Evolutionary conservation across 805 yeast species (phyloP).

Genomic region (Ogataea pini): DNA sequence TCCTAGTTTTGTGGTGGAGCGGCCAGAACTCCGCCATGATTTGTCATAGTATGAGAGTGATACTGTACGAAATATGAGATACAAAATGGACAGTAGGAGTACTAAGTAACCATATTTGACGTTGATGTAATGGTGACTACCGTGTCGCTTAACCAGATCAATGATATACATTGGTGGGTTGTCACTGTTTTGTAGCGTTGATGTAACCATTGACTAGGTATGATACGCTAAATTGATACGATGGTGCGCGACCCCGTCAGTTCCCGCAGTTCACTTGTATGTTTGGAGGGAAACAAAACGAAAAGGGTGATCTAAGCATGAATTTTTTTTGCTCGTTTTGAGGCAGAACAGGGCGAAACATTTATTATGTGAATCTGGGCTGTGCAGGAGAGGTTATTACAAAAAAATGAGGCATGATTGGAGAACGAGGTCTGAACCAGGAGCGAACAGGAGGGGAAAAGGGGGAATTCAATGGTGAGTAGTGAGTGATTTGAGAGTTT

Average conservation of each 20-base stretch:
- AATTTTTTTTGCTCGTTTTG: not conserved
- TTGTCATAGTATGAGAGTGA: slow-evolving; percentile 36
- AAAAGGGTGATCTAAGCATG: not conserved
- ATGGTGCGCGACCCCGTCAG: too few species aligned
- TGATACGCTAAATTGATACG: too few species aligned
- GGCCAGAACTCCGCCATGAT: slow-evolving; percentile 41
- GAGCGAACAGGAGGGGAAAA: too few species aligned
- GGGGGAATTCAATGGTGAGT: too few species aligned
- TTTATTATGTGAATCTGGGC: slow-evolving; percentile 1
- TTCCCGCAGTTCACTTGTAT: too few species aligned
- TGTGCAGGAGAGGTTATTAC: not conserved
- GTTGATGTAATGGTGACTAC: slow-evolving; percentile 54
- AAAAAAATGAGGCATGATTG: slow-evolving; percentile 2
- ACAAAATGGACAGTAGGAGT: slow-evolving; percentile 42
- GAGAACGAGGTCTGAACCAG: too few species aligned
- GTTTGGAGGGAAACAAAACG: not conserved
- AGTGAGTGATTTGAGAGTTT: too few species aligned
- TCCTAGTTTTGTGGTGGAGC: slow-evolving; percentile 38
- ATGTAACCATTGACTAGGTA: too few species aligned
- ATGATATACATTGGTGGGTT: not conserved
- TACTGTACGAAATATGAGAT: slow-evolving; percentile 38
- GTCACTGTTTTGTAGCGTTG: not conserved
- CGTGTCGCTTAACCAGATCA: slow-evolving; percentile 44
- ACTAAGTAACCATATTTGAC: slow-evolving; percentile 60
- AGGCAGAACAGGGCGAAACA: not conserved